These are phyloP conservation scores for Cruciata laevipes DNA, from an alignment of 257 asterid genomes.

Conservation along the genomic window DNA sequence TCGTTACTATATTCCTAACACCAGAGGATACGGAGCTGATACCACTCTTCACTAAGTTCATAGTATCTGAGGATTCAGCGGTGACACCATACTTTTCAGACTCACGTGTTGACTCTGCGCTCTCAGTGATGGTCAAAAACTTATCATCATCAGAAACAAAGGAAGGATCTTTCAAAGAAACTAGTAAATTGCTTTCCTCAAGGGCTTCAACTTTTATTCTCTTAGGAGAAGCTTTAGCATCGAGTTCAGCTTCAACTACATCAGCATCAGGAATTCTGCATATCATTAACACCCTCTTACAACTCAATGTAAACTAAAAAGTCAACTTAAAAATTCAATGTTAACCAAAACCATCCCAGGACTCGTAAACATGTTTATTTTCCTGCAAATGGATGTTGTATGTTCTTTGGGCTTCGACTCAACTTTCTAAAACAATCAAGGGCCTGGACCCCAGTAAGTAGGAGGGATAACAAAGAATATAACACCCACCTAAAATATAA, in stretches of 20 bases:
- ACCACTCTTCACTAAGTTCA: neutral
- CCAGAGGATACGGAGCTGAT: neutral
- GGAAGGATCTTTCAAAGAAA: constrained; percentile 28
- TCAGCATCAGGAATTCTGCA: constrained; percentile 44
- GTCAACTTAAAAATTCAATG: too few species aligned
- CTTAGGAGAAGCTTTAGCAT: constrained; percentile 37
- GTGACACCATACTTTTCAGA: constrained; percentile 29
- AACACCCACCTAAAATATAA: neutral
- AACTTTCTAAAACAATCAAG: neutral
- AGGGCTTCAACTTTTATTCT: constrained; percentile 41
- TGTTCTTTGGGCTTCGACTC: neutral
- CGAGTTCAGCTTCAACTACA: constrained; percentile 37
- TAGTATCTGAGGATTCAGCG: neutral
- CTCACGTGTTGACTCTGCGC: constrained; percentile 24
- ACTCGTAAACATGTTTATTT: too few species aligned
- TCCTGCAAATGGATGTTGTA: too few species aligned
- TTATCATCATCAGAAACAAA: constrained; percentile 26
- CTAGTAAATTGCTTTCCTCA: constrained; percentile 27
- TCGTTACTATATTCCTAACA: neutral
- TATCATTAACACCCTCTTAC: constrained; percentile 1
- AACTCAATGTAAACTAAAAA: neutral
- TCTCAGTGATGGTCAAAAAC: constrained; percentile 23
- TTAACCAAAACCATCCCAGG: too few species aligned
- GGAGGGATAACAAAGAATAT: neutral
- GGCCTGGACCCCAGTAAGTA: neutral